Evolutionary conservation across 2,329 filamentous ascomycete genomes (phyloP), one percentile per base, ranked within the genome.

Genomic region (Ambrosiella cleistominuta): DNA sequence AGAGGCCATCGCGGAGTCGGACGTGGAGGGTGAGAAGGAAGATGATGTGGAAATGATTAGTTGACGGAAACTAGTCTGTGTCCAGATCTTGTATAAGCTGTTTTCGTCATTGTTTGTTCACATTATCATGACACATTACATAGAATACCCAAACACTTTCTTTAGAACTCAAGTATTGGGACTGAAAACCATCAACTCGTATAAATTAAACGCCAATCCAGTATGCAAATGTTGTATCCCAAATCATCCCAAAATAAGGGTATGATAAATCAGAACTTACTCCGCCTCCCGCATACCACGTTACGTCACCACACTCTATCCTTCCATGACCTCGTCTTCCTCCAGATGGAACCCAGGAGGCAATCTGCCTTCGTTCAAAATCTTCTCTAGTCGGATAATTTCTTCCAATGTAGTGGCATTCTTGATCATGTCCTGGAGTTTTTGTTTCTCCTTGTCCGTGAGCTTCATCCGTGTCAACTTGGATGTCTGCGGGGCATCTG

Each of bases 341-440:
- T 73, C 74, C 40, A 71, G 66, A 40, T 79, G 74, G 38, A 82
- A 78, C 36, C 82, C 86, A 39, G 78, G 76, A 1, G 91, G 91
- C 69, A 97, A 77, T 66, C 86, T 77, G 1, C 93, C 93, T 69
- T 97, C 91, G 62, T 87, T 86, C 63, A 97, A 72, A 70, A 93
- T 88, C 74, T 91, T 95, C 74, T 98, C 93, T 67, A 98, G 70
- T 64, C 81, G 78, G 59, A 88, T 84, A 67, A 98, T 94, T 72
- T 97, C 93, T 64, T 89, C 85, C 66, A 98, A 69, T 66, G 85
- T 95, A 69, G 85, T 89, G 5, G 93, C 91, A 66, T 87, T 88
- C 70, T 82, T 82, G 69, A 98, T 95, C 72, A 91, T 77, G 66
- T 88, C 84, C 71, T 94, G 83, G 61, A 97, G 80, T 63, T 81